Conservation (phyloP, 345 rosid genomes). For the Aquilaria malaccensis region DNA sequence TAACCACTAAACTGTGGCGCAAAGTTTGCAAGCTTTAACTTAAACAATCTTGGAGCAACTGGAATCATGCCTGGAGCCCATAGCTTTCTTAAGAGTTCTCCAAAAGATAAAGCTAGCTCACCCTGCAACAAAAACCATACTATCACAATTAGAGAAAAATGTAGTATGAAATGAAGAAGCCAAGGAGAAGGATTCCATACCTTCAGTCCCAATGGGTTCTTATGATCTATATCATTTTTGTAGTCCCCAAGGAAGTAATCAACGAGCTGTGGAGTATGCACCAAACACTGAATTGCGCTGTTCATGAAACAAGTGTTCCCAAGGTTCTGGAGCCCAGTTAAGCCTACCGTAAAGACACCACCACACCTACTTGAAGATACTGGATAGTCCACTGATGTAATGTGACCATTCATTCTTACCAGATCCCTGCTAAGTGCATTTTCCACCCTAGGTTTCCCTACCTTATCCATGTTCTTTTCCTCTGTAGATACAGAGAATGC, state of each 20-base stretch:
- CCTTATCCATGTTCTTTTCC: slow-evolving; percentile 21
- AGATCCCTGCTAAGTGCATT: slow-evolving; percentile 17
- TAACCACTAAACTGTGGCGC: slow-evolving; percentile 70
- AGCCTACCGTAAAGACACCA: slow-evolving; percentile 39
- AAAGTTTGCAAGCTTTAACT: slow-evolving; percentile 53
- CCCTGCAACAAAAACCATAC: slow-evolving; percentile 32
- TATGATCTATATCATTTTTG: slow-evolving; percentile 42
- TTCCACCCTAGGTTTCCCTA: slow-evolving; percentile 12
- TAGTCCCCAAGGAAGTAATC: slow-evolving; percentile 71
- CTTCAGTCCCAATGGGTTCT: slow-evolving; percentile 60
- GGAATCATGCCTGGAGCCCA: slow-evolving; percentile 59
- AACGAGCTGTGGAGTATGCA: slow-evolving; percentile 58
- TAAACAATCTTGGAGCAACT: slow-evolving; percentile 53
- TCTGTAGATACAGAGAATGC: slow-evolving; percentile 39
- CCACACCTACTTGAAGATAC: slow-evolving; percentile 20
- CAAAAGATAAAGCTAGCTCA: slow-evolving; percentile 62
- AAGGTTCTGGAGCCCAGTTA: slow-evolving; percentile 59
- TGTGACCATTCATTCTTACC: slow-evolving; percentile 26
- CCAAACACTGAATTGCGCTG: slow-evolving; percentile 27
- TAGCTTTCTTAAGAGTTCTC: slow-evolving; percentile 51
- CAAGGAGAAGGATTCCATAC: slow-evolving; percentile 20
- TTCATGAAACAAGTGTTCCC: background rate
- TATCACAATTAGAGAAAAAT: slow-evolving; percentile 1
- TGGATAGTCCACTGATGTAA: slow-evolving; percentile 14
- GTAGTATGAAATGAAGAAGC: background rate